These are phyloP conservation scores for Neopestalotiopsis sp. DNA, from an alignment of 2,329 filamentous ascomycete genomes.

Conservation along the genomic window DNA sequence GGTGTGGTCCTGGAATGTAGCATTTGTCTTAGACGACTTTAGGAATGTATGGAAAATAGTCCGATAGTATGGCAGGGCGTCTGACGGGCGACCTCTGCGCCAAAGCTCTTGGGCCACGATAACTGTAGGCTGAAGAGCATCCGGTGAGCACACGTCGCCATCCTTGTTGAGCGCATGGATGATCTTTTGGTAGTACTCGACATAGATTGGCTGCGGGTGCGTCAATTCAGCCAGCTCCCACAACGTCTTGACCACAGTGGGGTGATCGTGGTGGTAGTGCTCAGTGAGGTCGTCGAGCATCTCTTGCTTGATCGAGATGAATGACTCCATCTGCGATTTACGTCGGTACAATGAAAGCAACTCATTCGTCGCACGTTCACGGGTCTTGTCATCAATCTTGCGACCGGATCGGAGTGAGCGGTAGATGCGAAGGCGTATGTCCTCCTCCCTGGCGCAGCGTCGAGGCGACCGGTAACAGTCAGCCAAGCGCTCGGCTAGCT, in stretches of 20 bases:
- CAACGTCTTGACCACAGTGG: conserved; percentile 40
- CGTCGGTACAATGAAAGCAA: conserved; percentile 36
- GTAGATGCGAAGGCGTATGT: conserved; percentile 29
- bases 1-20: conserved; percentile 37
- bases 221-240: conserved; percentile 34
- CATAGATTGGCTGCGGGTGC: conserved; percentile 10
- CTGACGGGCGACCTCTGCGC: conserved; percentile 41
- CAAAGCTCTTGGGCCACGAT: conserved; percentile 43
- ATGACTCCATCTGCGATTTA: conserved; percentile 35
- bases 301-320: conserved; percentile 44
- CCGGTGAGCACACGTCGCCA: conserved; percentile 36
- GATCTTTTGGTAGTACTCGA: conserved; percentile 44
- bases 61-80: conserved; percentile 39
- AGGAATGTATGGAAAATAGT: conserved; percentile 43
- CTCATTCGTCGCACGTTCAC: conserved; percentile 24
- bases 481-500: conserved; percentile 50
- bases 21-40: conserved; percentile 35
- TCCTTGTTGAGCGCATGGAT: conserved; percentile 43
- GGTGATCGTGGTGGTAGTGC: conserved; percentile 39
- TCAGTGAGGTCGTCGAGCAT: conserved; percentile 41
- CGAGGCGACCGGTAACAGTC: conserved; percentile 47
- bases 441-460: conserved; percentile 40
- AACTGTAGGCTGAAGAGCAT: conserved; percentile 42
- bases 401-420: conserved; percentile 8
- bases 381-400: conserved; percentile 16